Percentiles rank a stretch among this genome's conserved stretches.
Conservation (phyloP, 495 filamentous ascomycete species). For the Recurvomyces mirabilis region DNA sequence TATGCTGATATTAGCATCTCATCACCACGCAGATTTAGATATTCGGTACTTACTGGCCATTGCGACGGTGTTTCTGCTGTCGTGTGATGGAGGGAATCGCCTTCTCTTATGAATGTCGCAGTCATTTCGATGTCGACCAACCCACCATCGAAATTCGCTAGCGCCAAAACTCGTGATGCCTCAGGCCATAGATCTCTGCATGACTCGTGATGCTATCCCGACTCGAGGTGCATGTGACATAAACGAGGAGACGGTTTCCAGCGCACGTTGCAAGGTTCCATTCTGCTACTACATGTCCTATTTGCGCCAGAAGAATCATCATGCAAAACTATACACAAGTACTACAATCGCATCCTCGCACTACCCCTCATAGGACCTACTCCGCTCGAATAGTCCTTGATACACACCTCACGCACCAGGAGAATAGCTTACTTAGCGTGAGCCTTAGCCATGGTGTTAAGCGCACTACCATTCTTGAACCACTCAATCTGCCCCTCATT, state of each 20-base stretch:
- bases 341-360: background rate
- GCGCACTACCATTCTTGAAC: constrained; percentile 92
- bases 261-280: too few species aligned
- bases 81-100: background rate
- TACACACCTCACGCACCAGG: too few species aligned
- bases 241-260: too few species aligned
- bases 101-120: background rate
- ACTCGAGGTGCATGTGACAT: too few species aligned
- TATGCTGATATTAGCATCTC: constrained; percentile 28
- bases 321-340: too few species aligned
- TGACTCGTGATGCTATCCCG: too few species aligned
- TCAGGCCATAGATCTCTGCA: too few species aligned
- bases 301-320: too few species aligned
- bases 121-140: background rate
- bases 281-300: too few species aligned
- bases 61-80: constrained; percentile 25
- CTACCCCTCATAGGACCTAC: background rate
- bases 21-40: background rate
- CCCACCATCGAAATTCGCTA: background rate
- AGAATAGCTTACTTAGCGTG: too few species aligned
- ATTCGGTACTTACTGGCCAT: constrained; percentile 38
- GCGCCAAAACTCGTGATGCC: too few species aligned
- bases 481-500: constrained; percentile 94
- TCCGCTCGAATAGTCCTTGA: too few species aligned
- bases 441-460: constrained; percentile 94